Base-by-base conservation (phyloP, 306 rosid genomes). In the Vicia villosa region DNA sequence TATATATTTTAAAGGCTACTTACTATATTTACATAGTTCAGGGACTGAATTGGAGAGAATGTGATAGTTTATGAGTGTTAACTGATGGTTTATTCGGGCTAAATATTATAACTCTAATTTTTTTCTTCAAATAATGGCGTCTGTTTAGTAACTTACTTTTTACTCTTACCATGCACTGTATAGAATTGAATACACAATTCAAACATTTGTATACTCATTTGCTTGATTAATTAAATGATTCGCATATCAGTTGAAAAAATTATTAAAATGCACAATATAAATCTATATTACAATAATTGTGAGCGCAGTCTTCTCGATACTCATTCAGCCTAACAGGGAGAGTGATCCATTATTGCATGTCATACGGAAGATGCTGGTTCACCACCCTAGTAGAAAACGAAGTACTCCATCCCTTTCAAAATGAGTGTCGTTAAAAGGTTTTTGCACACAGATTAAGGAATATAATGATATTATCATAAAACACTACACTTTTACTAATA, bases 281-380 rank as follows among this genome's bases (percentile, higher is more conserved):
- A 57, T 51, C 14, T 65, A 63, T 77, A 49, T 75, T 51, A 63
- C 0, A 10, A 15, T 10, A 10, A n/a, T n/a, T n/a, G n/a, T 20
- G 10, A 17, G 30, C 8, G 26, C 22, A 16, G 66, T 7, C 16
- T 60, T 36, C 46, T 5, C 8, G 47, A 11, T 60, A 5, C 16
- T 37, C n/a, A 45, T 60, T 36, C n/a, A 1, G 16, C 16, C 28
- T 17, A 61, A 38, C 5, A 61, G 66, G 30, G n/a, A 36, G 30
- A 5, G 16, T 36, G 47, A 36, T 15, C 28, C 17, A 3, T 56
- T 26, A 13, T 6, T 17, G 62, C 38, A 6, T 4, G 10, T 3
- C 5, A 6, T 3, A 6, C 12, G 5, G 26, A 10, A 26, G 37
- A 56, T 26, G 38, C 62, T 56, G 12, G 63, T 10, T 56, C 5